Percentiles rank a stretch among this genome's conserved stretches.
Conservation (phyloP, 345 rosid genomes). For the Gossypium thurberi region DNA sequence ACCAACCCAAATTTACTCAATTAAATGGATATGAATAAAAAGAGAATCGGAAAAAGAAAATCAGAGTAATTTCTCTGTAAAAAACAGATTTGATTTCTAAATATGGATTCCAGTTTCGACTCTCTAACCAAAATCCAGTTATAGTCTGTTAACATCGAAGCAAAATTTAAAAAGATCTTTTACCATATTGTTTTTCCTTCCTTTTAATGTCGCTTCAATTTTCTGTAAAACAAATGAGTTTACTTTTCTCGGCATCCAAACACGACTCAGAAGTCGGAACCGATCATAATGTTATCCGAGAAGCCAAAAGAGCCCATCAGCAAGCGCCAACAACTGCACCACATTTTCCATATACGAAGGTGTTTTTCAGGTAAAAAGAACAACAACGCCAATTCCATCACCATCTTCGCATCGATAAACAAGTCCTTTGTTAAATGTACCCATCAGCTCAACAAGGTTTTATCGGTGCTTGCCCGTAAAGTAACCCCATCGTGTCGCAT, state of each 20-base stretch:
- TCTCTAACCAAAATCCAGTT: not conserved
- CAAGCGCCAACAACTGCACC: slow-evolving; percentile 16
- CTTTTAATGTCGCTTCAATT: not conserved
- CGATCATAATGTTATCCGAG: slow-evolving; percentile 39
- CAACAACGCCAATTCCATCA: slow-evolving; percentile 20
- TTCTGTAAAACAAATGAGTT: not conserved
- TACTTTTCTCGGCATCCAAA: not conserved
- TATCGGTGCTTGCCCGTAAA: slow-evolving; percentile 41
- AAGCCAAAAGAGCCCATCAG: slow-evolving; percentile 24
- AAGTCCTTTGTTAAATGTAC: slow-evolving; percentile 48
- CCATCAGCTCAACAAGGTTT: slow-evolving; percentile 50
- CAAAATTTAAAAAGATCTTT: not conserved
- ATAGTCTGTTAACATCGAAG: not conserved
- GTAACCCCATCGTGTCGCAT: slow-evolving; percentile 28
- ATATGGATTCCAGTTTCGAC: not conserved
- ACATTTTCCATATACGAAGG: slow-evolving; percentile 28
- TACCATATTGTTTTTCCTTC: not conserved
- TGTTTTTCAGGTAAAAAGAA: slow-evolving; percentile 19
- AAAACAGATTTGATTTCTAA: slow-evolving; percentile 2
- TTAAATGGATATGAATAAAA: not conserved
- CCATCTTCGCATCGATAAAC: slow-evolving; percentile 54
- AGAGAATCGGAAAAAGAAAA: not conserved
- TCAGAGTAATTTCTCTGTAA: not conserved
- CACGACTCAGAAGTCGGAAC: not conserved
- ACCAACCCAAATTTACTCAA: too few relatives aligned